Evolutionary conservation across 2,329 filamentous ascomycete species (phyloP).

Genomic region (Colletotrichum truncatum): DNA sequence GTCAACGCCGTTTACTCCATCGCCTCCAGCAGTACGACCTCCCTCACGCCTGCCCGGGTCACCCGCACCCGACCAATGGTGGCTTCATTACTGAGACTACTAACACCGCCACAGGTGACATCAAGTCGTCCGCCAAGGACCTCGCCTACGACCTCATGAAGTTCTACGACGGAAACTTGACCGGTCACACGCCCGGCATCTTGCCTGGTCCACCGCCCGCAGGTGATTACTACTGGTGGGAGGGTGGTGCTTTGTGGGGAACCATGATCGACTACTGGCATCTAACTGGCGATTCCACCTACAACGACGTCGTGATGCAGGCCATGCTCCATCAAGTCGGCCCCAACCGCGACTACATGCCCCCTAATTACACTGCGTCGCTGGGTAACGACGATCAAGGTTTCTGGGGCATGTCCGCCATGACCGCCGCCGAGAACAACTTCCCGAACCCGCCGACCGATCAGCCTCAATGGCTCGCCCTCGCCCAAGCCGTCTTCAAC

Average conservation of each 20-base stretch:
- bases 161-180: slow-evolving; percentile 60
- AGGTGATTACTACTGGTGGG: slow-evolving; percentile 77
- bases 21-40: slow-evolving; percentile 19
- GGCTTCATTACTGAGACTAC: neutral
- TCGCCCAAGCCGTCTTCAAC: slow-evolving; percentile 77
- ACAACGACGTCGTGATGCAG: slow-evolving; percentile 66
- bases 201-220: slow-evolving; percentile 62
- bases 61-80: neutral
- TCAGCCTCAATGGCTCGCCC: slow-evolving; percentile 67
- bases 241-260: slow-evolving; percentile 75
- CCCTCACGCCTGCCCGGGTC: neutral
- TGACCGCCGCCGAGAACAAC: slow-evolving; percentile 72
- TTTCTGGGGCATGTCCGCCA: slow-evolving; percentile 75
- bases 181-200: slow-evolving; percentile 64
- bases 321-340: slow-evolving; percentile 69
- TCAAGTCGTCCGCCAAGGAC: slow-evolving; percentile 53
- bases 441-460: slow-evolving; percentile 66
- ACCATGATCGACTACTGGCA: slow-evolving; percentile 77
- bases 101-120: slow-evolving; percentile 48
- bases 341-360: slow-evolving; percentile 66
- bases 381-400: slow-evolving; percentile 75
- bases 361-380: slow-evolving; percentile 64
- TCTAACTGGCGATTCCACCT: slow-evolving; percentile 70
- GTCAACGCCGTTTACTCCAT: slow-evolving; percentile 23
- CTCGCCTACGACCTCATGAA: slow-evolving; percentile 61